phyloP scores from a whole-genome alignment of 2,329 filamentous ascomycete species.

The Penicillium corylophilum region DNA sequence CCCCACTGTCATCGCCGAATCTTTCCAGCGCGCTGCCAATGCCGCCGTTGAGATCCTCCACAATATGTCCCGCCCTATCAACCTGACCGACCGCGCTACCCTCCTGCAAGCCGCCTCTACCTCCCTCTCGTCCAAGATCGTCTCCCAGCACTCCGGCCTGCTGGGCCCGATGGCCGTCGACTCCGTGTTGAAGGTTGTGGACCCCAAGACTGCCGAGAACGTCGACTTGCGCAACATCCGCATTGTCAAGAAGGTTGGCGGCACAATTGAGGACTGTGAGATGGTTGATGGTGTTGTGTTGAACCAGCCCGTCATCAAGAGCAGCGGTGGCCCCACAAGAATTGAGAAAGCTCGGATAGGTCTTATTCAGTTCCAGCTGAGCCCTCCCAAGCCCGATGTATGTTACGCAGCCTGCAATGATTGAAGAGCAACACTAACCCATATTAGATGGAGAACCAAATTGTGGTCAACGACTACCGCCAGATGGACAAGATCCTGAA shows the following conservation, averaged over 20 bases:
- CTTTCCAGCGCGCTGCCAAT: slow-evolving; percentile 90
- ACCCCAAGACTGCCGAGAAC: slow-evolving; percentile 92
- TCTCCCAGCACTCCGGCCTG: slow-evolving; percentile 92
- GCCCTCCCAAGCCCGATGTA: slow-evolving; percentile 94
- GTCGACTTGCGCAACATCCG: slow-evolving; percentile 95
- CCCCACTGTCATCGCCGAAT: slow-evolving; percentile 94
- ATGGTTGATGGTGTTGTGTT: slow-evolving; percentile 93
- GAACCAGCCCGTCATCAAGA: slow-evolving; percentile 90
- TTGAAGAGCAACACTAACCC: slow-evolving; percentile 17
- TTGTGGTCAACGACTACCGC: slow-evolving; percentile 97
- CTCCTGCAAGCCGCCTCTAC: slow-evolving; percentile 96
- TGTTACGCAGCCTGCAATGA: slow-evolving; percentile 30
- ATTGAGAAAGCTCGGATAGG: slow-evolving; percentile 98
- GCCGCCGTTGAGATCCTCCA: slow-evolving; percentile 87
- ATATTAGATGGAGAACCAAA: slow-evolving; percentile 93
- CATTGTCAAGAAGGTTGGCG: slow-evolving; percentile 95
- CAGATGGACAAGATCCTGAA: slow-evolving; percentile 99
- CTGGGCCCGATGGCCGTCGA: slow-evolving; percentile 98
- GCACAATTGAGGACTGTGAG: slow-evolving; percentile 97
- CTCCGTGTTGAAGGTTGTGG: slow-evolving; percentile 91
- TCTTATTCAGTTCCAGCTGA: slow-evolving; percentile 97
- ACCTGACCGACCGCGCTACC: slow-evolving; percentile 80
- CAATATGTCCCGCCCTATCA: slow-evolving; percentile 93
- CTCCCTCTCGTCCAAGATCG: slow-evolving; percentile 96
- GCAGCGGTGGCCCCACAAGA: slow-evolving; percentile 80